phyloP scores from a whole-genome alignment of 2,329 filamentous ascomycete species.

The Epicoccum nigrum region DNA sequence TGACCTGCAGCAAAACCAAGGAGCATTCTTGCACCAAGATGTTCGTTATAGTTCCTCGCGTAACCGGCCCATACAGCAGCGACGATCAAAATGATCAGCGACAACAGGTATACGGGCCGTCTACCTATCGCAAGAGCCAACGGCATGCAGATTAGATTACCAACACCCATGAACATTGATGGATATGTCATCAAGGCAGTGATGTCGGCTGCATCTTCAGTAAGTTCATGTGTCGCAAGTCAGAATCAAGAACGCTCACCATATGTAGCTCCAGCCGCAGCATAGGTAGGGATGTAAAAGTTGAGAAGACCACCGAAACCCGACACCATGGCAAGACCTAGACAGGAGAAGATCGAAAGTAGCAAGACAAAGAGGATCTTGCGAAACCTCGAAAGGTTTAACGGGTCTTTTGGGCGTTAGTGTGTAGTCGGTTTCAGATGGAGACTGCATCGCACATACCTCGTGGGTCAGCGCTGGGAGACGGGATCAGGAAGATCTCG shows the following conservation, averaged over 20 bases:
- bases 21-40: constrained; percentile 49
- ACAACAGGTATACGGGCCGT: constrained; percentile 26
- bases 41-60: constrained; percentile 32
- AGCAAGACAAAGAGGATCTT: constrained; percentile 38
- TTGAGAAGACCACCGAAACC: constrained; percentile 52
- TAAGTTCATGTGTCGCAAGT: neutral
- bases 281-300: constrained; percentile 52
- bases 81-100: constrained; percentile 21
- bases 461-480: constrained; percentile 38
- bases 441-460: constrained; percentile 16
- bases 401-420: constrained; percentile 32
- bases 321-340: constrained; percentile 49
- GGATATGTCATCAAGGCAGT: constrained; percentile 41
- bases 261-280: constrained; percentile 45
- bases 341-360: constrained; percentile 44
- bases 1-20: constrained; percentile 52
- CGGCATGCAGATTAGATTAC: constrained; percentile 28
- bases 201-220: constrained; percentile 41
- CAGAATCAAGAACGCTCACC: neutral
- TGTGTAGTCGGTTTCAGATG: constrained; percentile 6
- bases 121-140: constrained; percentile 30
- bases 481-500: constrained; percentile 34
- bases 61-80: constrained; percentile 18
- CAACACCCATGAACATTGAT: constrained; percentile 35
- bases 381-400: constrained; percentile 37